Evolutionary conservation across 345 rosid species (phyloP).

Genomic region (Rubroshorea leprosula): DNA sequence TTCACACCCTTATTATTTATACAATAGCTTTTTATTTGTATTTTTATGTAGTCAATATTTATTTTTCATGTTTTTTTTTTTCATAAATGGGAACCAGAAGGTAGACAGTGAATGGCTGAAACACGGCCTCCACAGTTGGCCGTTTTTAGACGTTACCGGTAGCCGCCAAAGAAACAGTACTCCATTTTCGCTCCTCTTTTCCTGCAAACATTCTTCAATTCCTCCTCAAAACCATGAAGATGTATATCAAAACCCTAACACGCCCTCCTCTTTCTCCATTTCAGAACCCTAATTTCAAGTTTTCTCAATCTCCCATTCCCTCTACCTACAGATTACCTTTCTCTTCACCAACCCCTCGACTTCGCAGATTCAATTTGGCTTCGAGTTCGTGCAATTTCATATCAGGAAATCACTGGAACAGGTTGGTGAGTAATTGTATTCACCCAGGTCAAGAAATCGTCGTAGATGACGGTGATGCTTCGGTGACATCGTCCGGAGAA

Average conservation of each 20-base stretch:
- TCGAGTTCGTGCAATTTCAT: conserved; percentile 2
- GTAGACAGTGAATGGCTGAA: too few species aligned
- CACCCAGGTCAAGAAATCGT: conserved; percentile 10
- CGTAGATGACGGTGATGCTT: neutral
- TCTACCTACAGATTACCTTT: neutral
- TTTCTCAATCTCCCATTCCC: neutral
- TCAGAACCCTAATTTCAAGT: conserved; percentile 13
- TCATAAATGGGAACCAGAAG: too few species aligned
- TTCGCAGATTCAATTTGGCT: neutral
- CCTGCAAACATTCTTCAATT: neutral
- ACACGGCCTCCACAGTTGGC: too few species aligned
- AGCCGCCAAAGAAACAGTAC: neutral
- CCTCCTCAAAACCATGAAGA: neutral
- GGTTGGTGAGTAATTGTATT: conserved; percentile 9
- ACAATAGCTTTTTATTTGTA: too few species aligned
- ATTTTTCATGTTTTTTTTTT: too few species aligned
- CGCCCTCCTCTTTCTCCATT: conserved; percentile 9
- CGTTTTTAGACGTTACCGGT: too few species aligned
- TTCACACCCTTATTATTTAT: too few species aligned
- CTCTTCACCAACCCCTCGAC: neutral
- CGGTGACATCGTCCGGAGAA: neutral
- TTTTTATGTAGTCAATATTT: too few species aligned
- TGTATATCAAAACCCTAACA: conserved; percentile 29
- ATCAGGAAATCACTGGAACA: neutral
- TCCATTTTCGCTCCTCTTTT: neutral